Conservation (phyloP, 495 filamentous ascomycete genomes). For the Cercophora newfieldiana region DNA sequence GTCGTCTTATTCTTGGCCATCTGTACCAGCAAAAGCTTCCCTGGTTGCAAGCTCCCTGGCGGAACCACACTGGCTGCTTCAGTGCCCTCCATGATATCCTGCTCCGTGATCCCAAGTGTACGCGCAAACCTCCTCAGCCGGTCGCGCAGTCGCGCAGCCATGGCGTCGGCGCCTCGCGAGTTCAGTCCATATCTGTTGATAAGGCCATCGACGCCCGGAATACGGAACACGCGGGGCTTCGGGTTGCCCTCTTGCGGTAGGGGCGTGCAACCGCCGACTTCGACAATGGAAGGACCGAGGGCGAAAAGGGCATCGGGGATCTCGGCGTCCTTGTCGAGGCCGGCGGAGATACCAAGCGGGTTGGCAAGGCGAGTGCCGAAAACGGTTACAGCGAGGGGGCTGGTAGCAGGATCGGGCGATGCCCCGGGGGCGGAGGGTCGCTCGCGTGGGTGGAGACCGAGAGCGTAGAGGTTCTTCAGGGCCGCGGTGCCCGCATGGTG, state of each 20-base stretch:
- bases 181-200: slow-evolving; percentile 97
- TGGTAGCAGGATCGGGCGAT: slow-evolving; percentile 21
- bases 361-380: slow-evolving; percentile 79
- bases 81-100: slow-evolving; percentile 70
- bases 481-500: slow-evolving; percentile 72
- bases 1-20: slow-evolving; percentile 96
- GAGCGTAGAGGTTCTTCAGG: slow-evolving; percentile 66
- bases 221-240: slow-evolving; percentile 80
- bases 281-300: slow-evolving; percentile 78
- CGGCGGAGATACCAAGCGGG: slow-evolving; percentile 88
- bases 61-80: slow-evolving; percentile 53
- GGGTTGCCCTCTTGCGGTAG: slow-evolving; percentile 83
- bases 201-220: slow-evolving; percentile 77
- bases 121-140: slow-evolving; percentile 76
- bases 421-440: slow-evolving; percentile 37
- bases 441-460: slow-evolving; percentile 75
- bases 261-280: slow-evolving; percentile 89
- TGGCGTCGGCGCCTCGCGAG: slow-evolving; percentile 81
- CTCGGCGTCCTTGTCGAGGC: slow-evolving; percentile 90
- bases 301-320: slow-evolving; percentile 80
- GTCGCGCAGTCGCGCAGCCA: slow-evolving; percentile 76
- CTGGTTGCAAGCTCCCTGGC: slow-evolving; percentile 72
- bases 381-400: slow-evolving; percentile 53
- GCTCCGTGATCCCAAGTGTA: slow-evolving; percentile 65
- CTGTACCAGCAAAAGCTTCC: slow-evolving; percentile 84